A percentile compares a stretch with the other conserved stretches of the same genome.
Conservation (phyloP, 2,329 filamentous ascomycete genomes). For the Trichoderma sp. region DNA sequence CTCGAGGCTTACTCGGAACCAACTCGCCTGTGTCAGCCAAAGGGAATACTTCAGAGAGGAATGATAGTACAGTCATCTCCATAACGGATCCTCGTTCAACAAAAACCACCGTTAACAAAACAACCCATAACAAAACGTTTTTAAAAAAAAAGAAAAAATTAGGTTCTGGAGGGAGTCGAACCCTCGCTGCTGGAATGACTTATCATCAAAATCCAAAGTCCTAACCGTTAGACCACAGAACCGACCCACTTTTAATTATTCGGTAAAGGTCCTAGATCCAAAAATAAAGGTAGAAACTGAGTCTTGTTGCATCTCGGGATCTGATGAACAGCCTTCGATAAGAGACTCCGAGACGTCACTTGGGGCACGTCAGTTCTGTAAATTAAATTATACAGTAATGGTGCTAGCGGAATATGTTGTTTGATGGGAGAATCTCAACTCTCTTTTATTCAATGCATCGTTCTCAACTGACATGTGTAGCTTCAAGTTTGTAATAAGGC, state of each 20-base stretch:
- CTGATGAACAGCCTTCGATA: no score
- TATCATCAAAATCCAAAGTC: slow-evolving; percentile 24
- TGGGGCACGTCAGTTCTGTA: no score
- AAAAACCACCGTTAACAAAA: neutral
- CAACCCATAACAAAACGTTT: neutral
- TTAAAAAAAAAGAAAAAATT: neutral
- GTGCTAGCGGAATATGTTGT: no score
- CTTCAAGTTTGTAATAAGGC: no score
- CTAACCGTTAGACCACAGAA: slow-evolving; percentile 27
- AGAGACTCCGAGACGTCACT: no score
- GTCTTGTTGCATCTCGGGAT: no score
- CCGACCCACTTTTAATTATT: neutral
- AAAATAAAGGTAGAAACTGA: no score
- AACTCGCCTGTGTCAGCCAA: neutral
- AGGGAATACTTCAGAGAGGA: neutral
- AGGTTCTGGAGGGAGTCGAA: slow-evolving; percentile 26
- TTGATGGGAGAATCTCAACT: no score
- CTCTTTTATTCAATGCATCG: no score
- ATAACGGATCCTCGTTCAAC: neutral
- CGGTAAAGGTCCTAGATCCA: no score
- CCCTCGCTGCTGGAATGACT: slow-evolving; percentile 24
- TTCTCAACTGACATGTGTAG: no score
- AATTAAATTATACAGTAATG: no score
- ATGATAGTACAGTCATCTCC: neutral
- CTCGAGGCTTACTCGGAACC: neutral